Conservation (phyloP, 495 filamentous ascomycete species). For the Terfezia claveryi region DNA sequence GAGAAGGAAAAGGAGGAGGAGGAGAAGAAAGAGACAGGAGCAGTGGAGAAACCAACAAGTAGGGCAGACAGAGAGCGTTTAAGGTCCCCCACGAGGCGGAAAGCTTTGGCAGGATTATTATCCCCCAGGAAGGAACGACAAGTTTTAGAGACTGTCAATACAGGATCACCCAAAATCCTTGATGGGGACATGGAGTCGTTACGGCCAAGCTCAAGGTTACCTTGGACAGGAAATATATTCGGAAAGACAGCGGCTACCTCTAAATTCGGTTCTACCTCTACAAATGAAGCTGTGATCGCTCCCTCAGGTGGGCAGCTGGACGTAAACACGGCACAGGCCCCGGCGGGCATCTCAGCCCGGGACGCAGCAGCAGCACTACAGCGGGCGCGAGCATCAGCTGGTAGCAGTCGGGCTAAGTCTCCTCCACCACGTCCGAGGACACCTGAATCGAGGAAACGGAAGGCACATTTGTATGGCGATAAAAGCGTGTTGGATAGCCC, state of each 20-base stretch:
- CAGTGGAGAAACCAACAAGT: constrained; percentile 4
- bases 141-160: too few relatives aligned
- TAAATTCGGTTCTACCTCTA: too few relatives aligned
- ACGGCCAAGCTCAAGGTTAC: too few relatives aligned
- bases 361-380: neutral
- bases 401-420: neutral
- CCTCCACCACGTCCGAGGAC: neutral
- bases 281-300: too few relatives aligned
- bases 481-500: neutral
- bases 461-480: neutral
- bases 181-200: too few relatives aligned
- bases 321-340: neutral
- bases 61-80: neutral
- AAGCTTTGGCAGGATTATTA: neutral
- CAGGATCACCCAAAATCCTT: too few relatives aligned
- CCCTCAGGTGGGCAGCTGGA: too few relatives aligned
- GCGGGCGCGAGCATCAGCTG: too few relatives aligned
- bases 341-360: neutral
- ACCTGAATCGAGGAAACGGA: neutral
- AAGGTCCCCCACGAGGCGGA: neutral
- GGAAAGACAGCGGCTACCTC: too few relatives aligned
- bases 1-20: constrained; percentile 34
- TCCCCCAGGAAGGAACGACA: neutral
- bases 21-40: constrained; percentile 59
- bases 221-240: too few relatives aligned